Evolutionary conservation across 345 rosid species (phyloP).

Genomic region (Theobroma cacao): DNA sequence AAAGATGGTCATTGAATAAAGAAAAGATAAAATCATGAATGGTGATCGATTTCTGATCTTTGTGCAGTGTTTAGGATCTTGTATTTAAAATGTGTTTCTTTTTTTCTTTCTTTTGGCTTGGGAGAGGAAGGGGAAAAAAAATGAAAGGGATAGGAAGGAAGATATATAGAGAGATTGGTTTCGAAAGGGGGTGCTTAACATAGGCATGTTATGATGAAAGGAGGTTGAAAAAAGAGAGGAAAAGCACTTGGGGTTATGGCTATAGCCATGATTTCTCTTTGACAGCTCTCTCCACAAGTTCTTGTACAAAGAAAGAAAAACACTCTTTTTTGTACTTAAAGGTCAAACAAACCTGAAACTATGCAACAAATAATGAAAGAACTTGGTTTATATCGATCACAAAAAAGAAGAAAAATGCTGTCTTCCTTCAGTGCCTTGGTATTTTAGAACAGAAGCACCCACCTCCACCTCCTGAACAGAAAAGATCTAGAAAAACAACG

Average conservation of each 20-base stretch:
- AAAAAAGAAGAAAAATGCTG: not conserved
- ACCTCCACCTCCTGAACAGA: not conserved
- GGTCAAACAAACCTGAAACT: constrained; percentile 13
- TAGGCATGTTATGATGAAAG: constrained; percentile 21
- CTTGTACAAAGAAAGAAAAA: constrained; percentile 30
- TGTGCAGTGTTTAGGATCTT: constrained; percentile 21
- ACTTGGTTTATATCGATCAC: not conserved
- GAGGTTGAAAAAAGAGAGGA: constrained; percentile 6
- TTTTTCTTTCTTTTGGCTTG: not conserved
- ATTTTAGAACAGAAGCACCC: constrained; percentile 28
- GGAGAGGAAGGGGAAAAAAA: not conserved
- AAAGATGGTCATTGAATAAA: constrained; percentile 35
- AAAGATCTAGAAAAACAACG: not conserved
- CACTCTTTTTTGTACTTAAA: constrained; percentile 27
- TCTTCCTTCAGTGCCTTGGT: constrained; percentile 9
- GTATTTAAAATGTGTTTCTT: not conserved
- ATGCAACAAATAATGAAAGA: constrained; percentile 7
- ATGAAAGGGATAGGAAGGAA: not conserved
- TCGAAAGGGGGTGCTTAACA: constrained; percentile 4
- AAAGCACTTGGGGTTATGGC: not conserved
- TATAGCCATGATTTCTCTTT: constrained; percentile 6
- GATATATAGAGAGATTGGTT: not conserved
- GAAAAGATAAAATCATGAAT: constrained; percentile 21
- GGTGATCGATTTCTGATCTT: constrained; percentile 22
- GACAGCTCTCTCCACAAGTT: not conserved